These are phyloP conservation scores for Sporothrix euskadiensis DNA, from an alignment of 2,329 filamentous ascomycete genomes.

Conservation along the genomic window DNA sequence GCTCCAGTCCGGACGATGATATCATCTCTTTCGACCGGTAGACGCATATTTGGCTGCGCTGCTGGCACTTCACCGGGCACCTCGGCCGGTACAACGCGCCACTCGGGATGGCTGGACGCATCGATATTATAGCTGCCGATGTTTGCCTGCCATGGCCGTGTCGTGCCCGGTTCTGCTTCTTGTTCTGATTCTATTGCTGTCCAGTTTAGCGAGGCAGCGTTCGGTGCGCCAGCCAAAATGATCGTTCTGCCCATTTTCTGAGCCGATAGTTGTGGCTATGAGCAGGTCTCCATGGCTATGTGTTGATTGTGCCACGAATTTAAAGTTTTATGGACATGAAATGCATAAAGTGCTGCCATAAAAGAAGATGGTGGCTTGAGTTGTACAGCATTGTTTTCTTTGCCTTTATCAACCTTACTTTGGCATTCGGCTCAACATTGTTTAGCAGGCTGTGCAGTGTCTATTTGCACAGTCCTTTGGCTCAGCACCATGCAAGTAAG, in stretches of 20 bases:
- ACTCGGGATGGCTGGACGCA: conserved; percentile 36
- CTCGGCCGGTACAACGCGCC: background rate
- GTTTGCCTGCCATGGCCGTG: conserved; percentile 50
- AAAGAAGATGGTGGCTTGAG: too few relatives aligned
- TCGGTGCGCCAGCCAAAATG: conserved; percentile 58
- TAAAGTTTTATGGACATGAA: too few relatives aligned
- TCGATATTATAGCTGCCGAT: conserved; percentile 46
- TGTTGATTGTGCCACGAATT: too few relatives aligned
- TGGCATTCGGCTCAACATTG: too few relatives aligned
- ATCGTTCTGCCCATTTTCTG: conserved; percentile 36
- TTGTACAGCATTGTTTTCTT: too few relatives aligned
- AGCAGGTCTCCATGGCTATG: background rate
- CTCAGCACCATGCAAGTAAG: too few relatives aligned
- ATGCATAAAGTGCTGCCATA: too few relatives aligned
- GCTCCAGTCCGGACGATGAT: background rate
- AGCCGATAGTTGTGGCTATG: background rate
- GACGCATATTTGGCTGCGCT: background rate
- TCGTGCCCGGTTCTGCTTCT: conserved; percentile 33
- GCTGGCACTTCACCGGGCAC: background rate
- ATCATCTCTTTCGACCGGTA: background rate
- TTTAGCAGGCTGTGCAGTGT: too few relatives aligned
- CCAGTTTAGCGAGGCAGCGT: conserved; percentile 56
- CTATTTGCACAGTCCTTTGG: too few relatives aligned
- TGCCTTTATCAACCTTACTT: too few relatives aligned
- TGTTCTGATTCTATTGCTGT: background rate